Base-by-base conservation (phyloP, 169 alveolate species). In the Cryptosporidium parvum region DNA sequence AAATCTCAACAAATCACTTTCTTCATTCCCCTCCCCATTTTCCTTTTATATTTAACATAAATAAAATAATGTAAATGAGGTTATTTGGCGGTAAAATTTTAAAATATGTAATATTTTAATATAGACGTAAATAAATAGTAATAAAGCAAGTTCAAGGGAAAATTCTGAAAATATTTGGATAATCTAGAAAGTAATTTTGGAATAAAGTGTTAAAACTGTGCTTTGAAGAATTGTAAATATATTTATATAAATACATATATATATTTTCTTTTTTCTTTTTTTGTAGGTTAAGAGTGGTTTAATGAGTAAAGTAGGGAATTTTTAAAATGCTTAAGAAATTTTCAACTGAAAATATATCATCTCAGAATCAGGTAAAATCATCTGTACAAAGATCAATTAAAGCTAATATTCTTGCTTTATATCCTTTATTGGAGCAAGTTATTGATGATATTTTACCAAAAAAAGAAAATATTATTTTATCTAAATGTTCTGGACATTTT, bases 371-470 rank as follows among this genome's bases (percentile, higher is more conserved):
- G 58, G 91, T 95, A 75, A 96, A 96, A 85, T 93, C 97, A 4
- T 96, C 98, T 2, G 95, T 93, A 39, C 98, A 96, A 69, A 89
- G 98, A 69, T 93, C 94, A 31, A 93, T 96, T 48, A 94, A 95
- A 59, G 84, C 93, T 29, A 84, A 89, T 92, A 86, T 96, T 48
- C 69, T 94, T 75, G 92, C 94, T 91, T 95, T 69, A 69, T 95
- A 89, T 35, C 97, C 97, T 0, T 94, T 95, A 26, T 91, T 96
- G 68, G 97, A 95, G 61, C 93, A 93, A 48, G 95, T 94, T 45
- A 92, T 95, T 75, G 98, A 96, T 52, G 97, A 93, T 45, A 95
- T 97, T 21, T 91, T 97, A 91, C 98, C 99, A 33, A 96, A 96
- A 92, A 96, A 95, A 85, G 93, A 93, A 4, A 75, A 94, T n/a